Conservation (phyloP, 2,329 filamentous ascomycete genomes). For the Penicillium rolfsii region DNA sequence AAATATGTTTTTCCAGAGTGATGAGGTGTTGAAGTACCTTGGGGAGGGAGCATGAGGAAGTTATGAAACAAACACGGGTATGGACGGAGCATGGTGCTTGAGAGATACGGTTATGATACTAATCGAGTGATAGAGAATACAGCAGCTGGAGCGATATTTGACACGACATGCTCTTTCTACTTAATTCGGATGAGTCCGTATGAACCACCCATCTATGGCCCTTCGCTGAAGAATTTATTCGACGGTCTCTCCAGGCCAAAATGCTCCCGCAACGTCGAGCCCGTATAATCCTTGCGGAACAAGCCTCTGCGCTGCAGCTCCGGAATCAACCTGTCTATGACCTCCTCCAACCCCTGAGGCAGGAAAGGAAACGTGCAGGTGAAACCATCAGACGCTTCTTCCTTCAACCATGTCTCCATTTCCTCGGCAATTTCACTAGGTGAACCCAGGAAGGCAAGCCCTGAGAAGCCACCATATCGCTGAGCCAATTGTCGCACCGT, state of each 20-base stretch:
- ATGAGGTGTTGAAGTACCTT: constrained; percentile 77
- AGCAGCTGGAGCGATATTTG: not conserved
- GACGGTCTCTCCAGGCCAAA: constrained; percentile 55
- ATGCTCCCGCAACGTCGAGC: constrained; percentile 58
- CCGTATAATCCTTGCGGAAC: constrained; percentile 58
- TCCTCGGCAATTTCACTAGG: constrained; percentile 55
- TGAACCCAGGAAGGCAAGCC: constrained; percentile 57
- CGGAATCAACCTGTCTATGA: constrained; percentile 52
- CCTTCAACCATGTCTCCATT: constrained; percentile 52
- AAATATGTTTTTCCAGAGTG: constrained; percentile 71
- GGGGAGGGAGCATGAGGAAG: constrained; percentile 40
- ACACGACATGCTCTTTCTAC: not conserved
- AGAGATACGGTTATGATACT: constrained; percentile 1
- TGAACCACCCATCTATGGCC: not conserved
- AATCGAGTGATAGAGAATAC: not conserved
- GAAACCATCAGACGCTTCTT: constrained; percentile 57
- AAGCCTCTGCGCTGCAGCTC: constrained; percentile 57
- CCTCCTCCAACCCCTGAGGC: constrained; percentile 56
- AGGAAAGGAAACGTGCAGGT: constrained; percentile 56
- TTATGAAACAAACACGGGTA: not conserved
- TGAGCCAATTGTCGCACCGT: constrained; percentile 58
- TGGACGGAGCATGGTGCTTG: not conserved
- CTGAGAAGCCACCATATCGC: constrained; percentile 55
- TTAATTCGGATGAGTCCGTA: not conserved
- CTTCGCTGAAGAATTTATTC: constrained; percentile 43